Conservation (phyloP, 208 protist genomes). For the Trypanosoma brucei region DNA sequence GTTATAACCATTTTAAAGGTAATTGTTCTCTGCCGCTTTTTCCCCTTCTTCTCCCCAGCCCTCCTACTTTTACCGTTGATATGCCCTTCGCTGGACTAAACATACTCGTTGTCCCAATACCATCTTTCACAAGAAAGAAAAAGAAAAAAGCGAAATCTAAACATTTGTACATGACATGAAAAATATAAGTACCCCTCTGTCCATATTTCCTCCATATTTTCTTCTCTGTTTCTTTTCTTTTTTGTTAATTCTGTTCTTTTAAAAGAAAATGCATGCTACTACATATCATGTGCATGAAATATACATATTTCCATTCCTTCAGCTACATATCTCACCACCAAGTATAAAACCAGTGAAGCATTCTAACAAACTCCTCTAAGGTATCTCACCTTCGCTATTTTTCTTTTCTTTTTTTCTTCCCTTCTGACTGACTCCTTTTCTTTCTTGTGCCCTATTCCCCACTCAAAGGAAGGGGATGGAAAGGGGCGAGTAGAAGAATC, state of each 20-base stretch:
- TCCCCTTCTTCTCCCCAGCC: not conserved
- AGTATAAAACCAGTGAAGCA: not conserved
- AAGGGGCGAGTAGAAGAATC: not conserved
- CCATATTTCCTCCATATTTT: too few relatives aligned
- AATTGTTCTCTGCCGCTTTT: too few relatives aligned
- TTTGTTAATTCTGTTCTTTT: too few relatives aligned
- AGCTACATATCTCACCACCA: not conserved
- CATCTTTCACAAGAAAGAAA: conserved; percentile 3
- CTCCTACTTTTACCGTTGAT: conserved; percentile 1
- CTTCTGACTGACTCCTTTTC: too few relatives aligned
- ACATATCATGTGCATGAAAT: not conserved
- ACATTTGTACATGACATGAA: not conserved
- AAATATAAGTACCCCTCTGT: too few relatives aligned
- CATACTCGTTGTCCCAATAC: not conserved
- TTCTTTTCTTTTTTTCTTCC: too few relatives aligned
- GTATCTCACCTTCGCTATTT: too few relatives aligned
- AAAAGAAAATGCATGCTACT: not conserved
- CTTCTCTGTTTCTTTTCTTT: too few relatives aligned
- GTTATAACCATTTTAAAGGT: too few relatives aligned
- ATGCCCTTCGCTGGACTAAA: conserved; percentile 4
- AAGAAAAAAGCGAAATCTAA: conserved; percentile 3
- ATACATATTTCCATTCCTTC: not conserved
- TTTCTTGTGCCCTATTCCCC: too few relatives aligned
- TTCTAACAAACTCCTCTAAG: too few relatives aligned
- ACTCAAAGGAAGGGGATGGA: too few relatives aligned